phyloP scores from a whole-genome alignment of 2,329 filamentous ascomycete species.

The Epichloe glyceriae region DNA sequence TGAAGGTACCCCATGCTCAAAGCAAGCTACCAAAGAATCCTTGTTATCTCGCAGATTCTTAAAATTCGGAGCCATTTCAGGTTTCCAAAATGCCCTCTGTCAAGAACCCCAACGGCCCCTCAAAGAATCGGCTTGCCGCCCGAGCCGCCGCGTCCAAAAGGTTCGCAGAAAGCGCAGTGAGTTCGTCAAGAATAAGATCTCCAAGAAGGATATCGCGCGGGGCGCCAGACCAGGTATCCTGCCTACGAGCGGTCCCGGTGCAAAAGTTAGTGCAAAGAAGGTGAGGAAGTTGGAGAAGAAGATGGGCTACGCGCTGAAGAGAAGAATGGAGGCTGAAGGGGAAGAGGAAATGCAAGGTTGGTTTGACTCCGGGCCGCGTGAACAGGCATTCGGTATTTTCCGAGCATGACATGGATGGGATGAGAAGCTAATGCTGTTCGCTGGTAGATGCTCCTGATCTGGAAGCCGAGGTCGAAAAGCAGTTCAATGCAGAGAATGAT shows the following conservation, averaged over 20 bases:
- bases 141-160: constrained; percentile 32
- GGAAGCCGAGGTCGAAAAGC: constrained; percentile 2
- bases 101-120: constrained; percentile 45
- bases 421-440: background rate
- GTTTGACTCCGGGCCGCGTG: constrained; percentile 2
- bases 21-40: background rate
- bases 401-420: background rate
- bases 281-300: constrained; percentile 42
- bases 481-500: constrained; percentile 10
- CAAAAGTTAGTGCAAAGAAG: constrained; percentile 40
- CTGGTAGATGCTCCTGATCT: constrained; percentile 10
- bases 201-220: constrained; percentile 30
- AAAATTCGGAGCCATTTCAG: background rate
- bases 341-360: constrained; percentile 37
- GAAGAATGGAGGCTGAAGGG: constrained; percentile 37
- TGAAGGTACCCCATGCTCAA: too few relatives aligned
- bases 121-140: constrained; percentile 38
- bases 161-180: constrained; percentile 28
- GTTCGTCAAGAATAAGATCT: constrained; percentile 24
- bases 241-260: constrained; percentile 41
- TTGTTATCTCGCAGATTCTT: too few relatives aligned
- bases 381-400: background rate
- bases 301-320: constrained; percentile 37
- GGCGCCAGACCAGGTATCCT: constrained; percentile 40
- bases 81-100: constrained; percentile 35